Evolutionary conservation across 768 basidiomycete genomes (phyloP), one percentile per base, ranked within the genome.

Genomic region (Hericium erinaceus): DNA sequence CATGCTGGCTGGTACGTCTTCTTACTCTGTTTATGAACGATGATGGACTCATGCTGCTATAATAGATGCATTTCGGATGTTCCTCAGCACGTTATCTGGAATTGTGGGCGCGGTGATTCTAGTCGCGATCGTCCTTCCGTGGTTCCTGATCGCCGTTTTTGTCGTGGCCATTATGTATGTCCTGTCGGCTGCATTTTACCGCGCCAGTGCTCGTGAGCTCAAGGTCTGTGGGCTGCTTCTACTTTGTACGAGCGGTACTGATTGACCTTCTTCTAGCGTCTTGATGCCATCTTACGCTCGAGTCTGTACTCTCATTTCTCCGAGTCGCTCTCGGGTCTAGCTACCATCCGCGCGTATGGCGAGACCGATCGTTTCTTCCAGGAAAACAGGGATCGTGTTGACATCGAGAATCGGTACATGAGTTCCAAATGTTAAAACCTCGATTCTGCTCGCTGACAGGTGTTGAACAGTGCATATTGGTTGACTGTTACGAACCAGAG

Each of bases 291-390:
- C n/a, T 70, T 97, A 28, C 83, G 93, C 24, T 89, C 89, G 0
- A 85, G 87, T 0, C 72, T 98, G 16, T 97, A 97, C 68, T 85
- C 92, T 0, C 92, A 95, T 66, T 97, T 97, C 71, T 90, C 91
- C 2, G 94, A 97, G 73, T 89, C 87, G 28, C 75, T 97, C 11
- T 85, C 87, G 11, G 95, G 95, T 16, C 70, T 95, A 40, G 79
- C 89, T 0, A 94, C 92, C 8, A 93, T 95, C 53, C 83, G 92
- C 28, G 92, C 92, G 0, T 97, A 95, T 59, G 85, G 86, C 11
- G 94, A 91, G 67, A 68, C 78, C 3, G 75, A 83, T 2, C 80
- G 93, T 13, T 98, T 97, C 76, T 72, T 78, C 48, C 68, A 70
- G 7, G 88, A 92, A 57, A 98, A 95, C 64, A 75, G 83, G 60